Base-by-base conservation (phyloP, 495 filamentous ascomycete species). In the Neurospora sp. region DNA sequence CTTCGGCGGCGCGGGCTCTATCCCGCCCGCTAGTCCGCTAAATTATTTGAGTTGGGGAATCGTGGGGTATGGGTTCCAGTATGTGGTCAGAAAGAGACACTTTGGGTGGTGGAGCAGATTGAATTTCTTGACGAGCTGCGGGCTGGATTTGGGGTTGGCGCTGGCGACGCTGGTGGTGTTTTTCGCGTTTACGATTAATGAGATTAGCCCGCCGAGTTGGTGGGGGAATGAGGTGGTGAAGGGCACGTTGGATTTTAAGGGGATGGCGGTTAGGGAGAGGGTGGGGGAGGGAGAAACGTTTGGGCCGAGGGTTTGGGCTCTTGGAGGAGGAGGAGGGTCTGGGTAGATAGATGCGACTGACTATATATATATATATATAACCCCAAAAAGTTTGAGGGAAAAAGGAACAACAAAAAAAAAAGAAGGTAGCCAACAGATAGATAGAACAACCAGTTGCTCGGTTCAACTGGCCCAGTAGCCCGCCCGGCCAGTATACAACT, bases 41-140 rank as follows among this genome's bases (percentile, higher is more conserved):
- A 92, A 88, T 76, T 93, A 91, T 75, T 84, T 90, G 8, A 87
- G 86, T 0, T 93, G 90, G 90, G 90, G 88, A 77, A 80, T 88
- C 31, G 88, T 91, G 16, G 90, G 90, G 39, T 86, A 84, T 53
- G 78, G 90, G 8, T 93, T 93, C 83, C 89, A 93, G 75, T 85
- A 87, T 69, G 71, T 85, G 17, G 80, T 93, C 70, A 83, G 85
- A 71, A 86, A 85, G 41, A 82, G 85, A 3, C 82, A 87, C 73
- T 87, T 89, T 68, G 84, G 81, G 1, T 93, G 90, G 90, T 93
- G 90, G 90, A 86, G 86, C 35, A 83, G 89, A 41, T 84, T 82
- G 79, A 90, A 91, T 74, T 92, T 90, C 74, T 81, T 91, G 41
- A 85, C 89, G 5, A 87, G 87, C 20, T 87, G 87, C 1, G 89